A percentile compares a stretch with the other conserved stretches of the same genome.
phyloP scores from a whole-genome alignment of 768 basidiomycete species.

The Boletus pseudo-olivaceus region DNA sequence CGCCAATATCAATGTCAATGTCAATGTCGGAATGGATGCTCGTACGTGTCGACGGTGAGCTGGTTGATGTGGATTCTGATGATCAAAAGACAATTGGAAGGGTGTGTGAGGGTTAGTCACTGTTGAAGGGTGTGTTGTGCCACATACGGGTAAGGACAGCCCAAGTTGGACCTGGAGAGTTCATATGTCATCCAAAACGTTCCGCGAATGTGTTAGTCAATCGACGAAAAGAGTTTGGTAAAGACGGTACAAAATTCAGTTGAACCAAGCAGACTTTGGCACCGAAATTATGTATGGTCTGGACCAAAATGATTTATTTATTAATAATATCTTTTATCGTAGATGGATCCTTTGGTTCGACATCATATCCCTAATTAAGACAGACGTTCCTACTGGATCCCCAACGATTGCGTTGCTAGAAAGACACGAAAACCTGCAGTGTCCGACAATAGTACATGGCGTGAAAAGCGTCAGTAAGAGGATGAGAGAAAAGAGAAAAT shows the following conservation, averaged over 20 bases:
- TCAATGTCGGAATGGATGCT: conserved; percentile 16
- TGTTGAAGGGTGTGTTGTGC: not conserved
- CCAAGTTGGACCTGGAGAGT: conserved; percentile 31
- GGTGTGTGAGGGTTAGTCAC: not conserved
- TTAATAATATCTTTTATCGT: not conserved
- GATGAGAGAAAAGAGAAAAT: not conserved
- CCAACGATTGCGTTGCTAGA: not conserved
- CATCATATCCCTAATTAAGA: not conserved
- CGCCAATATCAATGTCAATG: conserved; percentile 6
- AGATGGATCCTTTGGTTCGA: not conserved
- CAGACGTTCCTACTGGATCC: not conserved
- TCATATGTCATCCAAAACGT: not conserved
- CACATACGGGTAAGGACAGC: conserved; percentile 23
- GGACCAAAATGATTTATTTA: no score
- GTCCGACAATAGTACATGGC: not conserved
- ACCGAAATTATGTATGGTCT: not conserved
- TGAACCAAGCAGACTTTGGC: not conserved
- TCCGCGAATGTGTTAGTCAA: not conserved
- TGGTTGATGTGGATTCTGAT: conserved; percentile 21
- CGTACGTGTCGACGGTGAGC: conserved; percentile 14
- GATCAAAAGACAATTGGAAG: not conserved
- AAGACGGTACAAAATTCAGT: not conserved
- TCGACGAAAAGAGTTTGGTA: not conserved
- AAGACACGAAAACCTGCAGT: not conserved
- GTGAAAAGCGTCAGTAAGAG: not conserved